Evolutionary conservation across 768 basidiomycete species (phyloP).

Genomic region (Melanogaster broomeanus): DNA sequence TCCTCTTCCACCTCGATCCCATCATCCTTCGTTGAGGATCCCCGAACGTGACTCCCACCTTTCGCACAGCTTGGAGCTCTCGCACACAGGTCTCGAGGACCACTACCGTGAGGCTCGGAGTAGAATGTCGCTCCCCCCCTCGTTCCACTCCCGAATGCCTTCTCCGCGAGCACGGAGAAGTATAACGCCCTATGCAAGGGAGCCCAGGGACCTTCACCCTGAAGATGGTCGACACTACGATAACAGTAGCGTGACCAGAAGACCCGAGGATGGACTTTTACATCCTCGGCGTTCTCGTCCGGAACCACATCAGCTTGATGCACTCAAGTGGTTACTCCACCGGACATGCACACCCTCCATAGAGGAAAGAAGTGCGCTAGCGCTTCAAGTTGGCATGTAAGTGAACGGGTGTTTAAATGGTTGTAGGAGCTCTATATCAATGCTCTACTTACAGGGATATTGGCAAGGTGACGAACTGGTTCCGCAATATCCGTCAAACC

Average conservation of each 20-base stretch:
- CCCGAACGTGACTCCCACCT: constrained; percentile 22
- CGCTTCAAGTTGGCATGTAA: constrained; percentile 77
- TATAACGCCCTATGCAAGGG: constrained; percentile 28
- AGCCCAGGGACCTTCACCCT: constrained; percentile 23
- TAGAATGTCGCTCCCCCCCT: constrained; percentile 33
- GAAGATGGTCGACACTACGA: constrained; percentile 27
- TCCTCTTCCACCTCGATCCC: constrained; percentile 27
- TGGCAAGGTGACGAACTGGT: constrained; percentile 87
- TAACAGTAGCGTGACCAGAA: constrained; percentile 18
- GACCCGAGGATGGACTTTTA: constrained; percentile 36
- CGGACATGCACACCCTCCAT: constrained; percentile 76
- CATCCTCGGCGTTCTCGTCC: constrained; percentile 76
- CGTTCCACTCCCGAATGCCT: constrained; percentile 25
- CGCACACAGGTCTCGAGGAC: constrained; percentile 16
- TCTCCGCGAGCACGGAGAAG: constrained; percentile 33
- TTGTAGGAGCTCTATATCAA: not conserved
- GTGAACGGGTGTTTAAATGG: constrained; percentile 21
- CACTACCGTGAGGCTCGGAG: constrained; percentile 22
- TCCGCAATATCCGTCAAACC: constrained; percentile 81
- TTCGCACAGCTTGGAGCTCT: constrained; percentile 8
- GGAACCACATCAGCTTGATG: constrained; percentile 76
- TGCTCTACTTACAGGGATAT: constrained; percentile 56
- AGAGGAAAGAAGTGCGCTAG: constrained; percentile 74
- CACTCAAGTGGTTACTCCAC: constrained; percentile 66
- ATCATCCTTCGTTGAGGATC: constrained; percentile 30